Evolutionary conservation across 176 grass and related monocot genomes (phyloP), one percentile per base, ranked within the genome.

Genomic region (Eremochloa ophiuroides): DNA sequence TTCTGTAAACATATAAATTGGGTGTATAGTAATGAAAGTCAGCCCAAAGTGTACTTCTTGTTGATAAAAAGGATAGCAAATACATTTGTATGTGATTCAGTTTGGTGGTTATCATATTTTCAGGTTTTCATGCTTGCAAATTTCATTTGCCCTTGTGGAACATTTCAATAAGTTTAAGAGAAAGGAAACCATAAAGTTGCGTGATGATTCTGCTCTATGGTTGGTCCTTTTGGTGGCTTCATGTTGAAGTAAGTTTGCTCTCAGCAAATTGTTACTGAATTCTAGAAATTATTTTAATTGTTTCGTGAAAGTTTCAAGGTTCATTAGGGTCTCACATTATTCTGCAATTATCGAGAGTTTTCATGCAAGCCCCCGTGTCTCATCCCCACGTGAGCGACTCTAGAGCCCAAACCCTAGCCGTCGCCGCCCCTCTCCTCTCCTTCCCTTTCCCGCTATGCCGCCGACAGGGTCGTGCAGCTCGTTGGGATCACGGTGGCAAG

Each of bases 1-100:
- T 78, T 86, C 30, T 67, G 78, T 82, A 74, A 86, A 74, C 83
- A 66, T 82, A 60, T 82, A 85, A 77, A 70, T 75, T 81, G 23
- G 8, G 39, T 79, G 83, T 86, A 82, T 86, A 66, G 44, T 73
- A 48, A 50, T 89, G 67, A 82, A 82, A 86, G 28, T 71, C 44
- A 28, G 31, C 47, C 30, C 18, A 82, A 73, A 13, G 29, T 85
- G 78, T 82, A 73, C 55, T 85, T 83, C 14, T 79, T 65, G 60
- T 80, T 74, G 12, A 74, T 65, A 80, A 83, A 48, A 69, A 37
- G 29, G 28, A 76, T 53, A 77, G 44, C 85, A 55, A 77, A 85
- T 71, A 85, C 43, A 77, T 23, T 76, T 73, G 37, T 66, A 15
- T 67, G 73, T 83, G 23, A 48, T 86, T 65, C 50, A 17, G 5